Base-by-base conservation (phyloP, 257 asterid species). In the Haberlea rhodopensis region DNA sequence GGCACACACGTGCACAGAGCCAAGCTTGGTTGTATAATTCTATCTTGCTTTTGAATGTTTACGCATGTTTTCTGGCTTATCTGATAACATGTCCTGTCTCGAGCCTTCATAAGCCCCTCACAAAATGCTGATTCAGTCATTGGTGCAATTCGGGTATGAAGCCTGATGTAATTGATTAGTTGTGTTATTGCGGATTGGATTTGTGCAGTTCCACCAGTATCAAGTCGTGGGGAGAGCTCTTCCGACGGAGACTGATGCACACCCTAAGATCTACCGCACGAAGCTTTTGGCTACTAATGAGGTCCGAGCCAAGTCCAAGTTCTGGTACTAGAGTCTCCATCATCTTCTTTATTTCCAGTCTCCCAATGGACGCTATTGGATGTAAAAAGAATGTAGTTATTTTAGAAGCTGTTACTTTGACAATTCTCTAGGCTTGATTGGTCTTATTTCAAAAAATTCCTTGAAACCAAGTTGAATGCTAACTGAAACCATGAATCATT, bases 261-360 rank as follows among this genome's bases (percentile, higher is more conserved):
- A 71, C 16, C 85, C 85, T 0, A 80, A 80, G 71, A 80, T 80
- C 65, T 80, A 80, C 55, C 72, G 85, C 24, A 80, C 77, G 85
- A 80, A 80, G 72, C 85, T 80, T 0, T 80, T 82, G 85, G 85
- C 85, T 11, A 80, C 85, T 4, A 80, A 80, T 46, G 85, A 80
- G 63, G 85, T 80, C 46, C 85, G 85, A 5, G 78, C 85, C 19
- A 80, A 80, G 70, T 80, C 85, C 62, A 80, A 80, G 71, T 80
- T 80, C 57, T 80, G 85, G 85, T 59, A 31, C 18, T 6, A 5
- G 6, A 3, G 11, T 32, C 13, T 19, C 45, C 46, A 5, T 27
- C 21, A 0, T 15, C 11, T n/a, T 57, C 3, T 57, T 16, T 27
- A 18, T 13, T 7, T 8, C 48, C 18, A 10, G 45, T 3, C 18